These are phyloP conservation scores for Herpetomonas tarakana DNA, from an alignment of 208 protist genomes.

Conservation along the genomic window DNA sequence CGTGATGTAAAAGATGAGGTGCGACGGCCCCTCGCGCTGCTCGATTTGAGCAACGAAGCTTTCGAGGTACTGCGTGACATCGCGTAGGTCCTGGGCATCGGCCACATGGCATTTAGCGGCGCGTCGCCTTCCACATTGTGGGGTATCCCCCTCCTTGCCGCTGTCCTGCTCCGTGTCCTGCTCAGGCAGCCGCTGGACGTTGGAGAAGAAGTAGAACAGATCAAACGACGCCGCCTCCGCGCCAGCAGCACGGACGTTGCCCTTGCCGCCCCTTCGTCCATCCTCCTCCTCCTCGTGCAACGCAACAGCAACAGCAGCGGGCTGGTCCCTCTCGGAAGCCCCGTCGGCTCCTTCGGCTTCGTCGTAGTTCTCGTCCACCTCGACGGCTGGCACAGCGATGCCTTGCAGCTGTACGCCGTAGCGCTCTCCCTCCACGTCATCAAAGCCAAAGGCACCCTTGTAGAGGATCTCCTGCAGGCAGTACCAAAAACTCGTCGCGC, in stretches of 20 bases:
- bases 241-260: background rate
- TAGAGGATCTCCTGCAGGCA: constrained; percentile 10
- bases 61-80: background rate
- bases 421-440: background rate
- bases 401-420: constrained; percentile 18
- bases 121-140: background rate
- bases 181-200: background rate
- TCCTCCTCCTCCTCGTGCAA: background rate
- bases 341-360: constrained; percentile 4
- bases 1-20: constrained; percentile 8
- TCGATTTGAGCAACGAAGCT: constrained; percentile 1
- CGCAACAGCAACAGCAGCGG: no score
- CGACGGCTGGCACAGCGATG: constrained; percentile 12
- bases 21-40: constrained; percentile 1
- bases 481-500: constrained; percentile 16
- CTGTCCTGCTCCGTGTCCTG: background rate
- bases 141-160: background rate
- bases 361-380: constrained; percentile 1
- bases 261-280: background rate
- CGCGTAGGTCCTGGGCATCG: constrained; percentile 1
- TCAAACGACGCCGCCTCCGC: background rate
- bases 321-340: background rate
- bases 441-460: background rate
- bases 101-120: background rate
- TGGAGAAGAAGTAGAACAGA: background rate